Base-by-base conservation (phyloP, 2,329 filamentous ascomycete genomes). In the Aspergillus thermomutatus region DNA sequence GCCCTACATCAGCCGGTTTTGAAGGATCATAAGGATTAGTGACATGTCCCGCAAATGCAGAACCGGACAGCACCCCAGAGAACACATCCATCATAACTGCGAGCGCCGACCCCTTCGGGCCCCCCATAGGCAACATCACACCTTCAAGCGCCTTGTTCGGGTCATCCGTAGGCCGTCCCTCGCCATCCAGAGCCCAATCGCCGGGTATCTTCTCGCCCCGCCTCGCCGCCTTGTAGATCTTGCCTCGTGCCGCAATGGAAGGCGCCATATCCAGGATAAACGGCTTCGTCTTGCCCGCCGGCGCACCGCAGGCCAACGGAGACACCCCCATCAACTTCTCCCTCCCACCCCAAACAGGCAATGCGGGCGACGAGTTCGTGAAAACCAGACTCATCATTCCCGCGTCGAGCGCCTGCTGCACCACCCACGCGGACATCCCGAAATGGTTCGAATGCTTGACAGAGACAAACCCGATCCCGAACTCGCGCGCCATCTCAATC, bases 41-140 rank as follows among this genome's bases (percentile, higher is more conserved):
- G 19, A 94, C 90, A 66, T 89, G 80, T 0, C 90, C 90, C 0
- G 89, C 91, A 72, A 91, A 94, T 0, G 89, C 89, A 31, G 86
- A 87, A 0, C 90, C 90, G 0, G 88, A 91, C 0, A 94, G 64
- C n/a, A 79, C 77, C 1, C 90, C 90, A 0, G 89, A 92, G 68
- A 94, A 93, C 2, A 95, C 88, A 68, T 94, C 90, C 91, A 94
- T 94, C 88, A 92, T 93, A 54, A 94, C 84, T 0, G 88, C 79
- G 43, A 94, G 71, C 0, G 83, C 91, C 2, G 87, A 90, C 0
- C 91, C 91, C 72, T 94, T 94, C 0, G 90, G 89, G 0, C 91
- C 90, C 2, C 90, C 90, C 88, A 94, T 92, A 0, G 90, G 90
- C 21, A 93, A 75, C 90, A 94, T 93, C 3, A 92, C 88, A 1